Evolutionary conservation across 495 filamentous ascomycete species (phyloP).

Genomic region (Platismatia glauca): DNA sequence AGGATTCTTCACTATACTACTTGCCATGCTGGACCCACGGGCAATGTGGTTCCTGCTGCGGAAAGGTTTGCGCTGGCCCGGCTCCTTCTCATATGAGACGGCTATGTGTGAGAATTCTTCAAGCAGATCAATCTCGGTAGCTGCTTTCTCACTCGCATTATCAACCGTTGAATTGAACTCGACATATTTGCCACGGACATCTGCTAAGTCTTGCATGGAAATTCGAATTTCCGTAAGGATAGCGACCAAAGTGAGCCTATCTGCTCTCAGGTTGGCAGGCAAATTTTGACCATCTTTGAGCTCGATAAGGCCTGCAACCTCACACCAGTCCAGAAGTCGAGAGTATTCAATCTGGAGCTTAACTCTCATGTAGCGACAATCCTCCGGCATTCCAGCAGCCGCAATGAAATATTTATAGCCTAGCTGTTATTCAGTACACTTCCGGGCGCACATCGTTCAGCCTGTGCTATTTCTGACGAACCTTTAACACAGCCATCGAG

Average conservation of each 20-base stretch:
- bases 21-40: background rate
- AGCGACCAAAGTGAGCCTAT: constrained; percentile 10
- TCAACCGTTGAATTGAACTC: background rate
- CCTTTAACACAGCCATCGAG: constrained; percentile 21
- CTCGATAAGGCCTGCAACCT: constrained; percentile 18
- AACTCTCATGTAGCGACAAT: constrained; percentile 14
- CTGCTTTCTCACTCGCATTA: background rate
- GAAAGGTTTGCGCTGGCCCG: background rate
- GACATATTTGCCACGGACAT: constrained; percentile 14
- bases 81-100: constrained; percentile 1
- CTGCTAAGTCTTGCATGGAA: constrained; percentile 15
- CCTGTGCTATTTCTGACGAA: background rate
- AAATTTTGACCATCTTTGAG: constrained; percentile 10
- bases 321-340: constrained; percentile 18
- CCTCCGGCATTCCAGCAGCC: constrained; percentile 16
- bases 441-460: background rate
- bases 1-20: constrained; percentile 7
- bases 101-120: constrained; percentile 13
- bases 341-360: constrained; percentile 18
- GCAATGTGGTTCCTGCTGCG: constrained; percentile 8
- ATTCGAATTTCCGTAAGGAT: constrained; percentile 17
- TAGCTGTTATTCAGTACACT: background rate
- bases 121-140: constrained; percentile 3
- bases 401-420: constrained; percentile 18
- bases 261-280: constrained; percentile 12